These are phyloP conservation scores for Entomortierella beljakovae DNA, from an alignment of 192 early-diverging fungal species.

Conservation along the genomic window DNA sequence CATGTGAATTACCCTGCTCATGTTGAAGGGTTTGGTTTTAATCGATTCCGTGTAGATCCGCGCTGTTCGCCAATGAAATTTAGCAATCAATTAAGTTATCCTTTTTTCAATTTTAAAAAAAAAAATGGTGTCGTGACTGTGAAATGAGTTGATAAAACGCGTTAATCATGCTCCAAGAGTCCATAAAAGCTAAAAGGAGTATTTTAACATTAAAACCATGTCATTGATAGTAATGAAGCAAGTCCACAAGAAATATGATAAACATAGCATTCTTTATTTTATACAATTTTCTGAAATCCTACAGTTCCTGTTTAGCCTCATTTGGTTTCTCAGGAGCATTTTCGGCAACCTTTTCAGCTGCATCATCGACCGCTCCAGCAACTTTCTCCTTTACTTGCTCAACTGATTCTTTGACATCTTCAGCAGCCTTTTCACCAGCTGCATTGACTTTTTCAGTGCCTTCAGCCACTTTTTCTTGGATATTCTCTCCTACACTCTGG, in stretches of 20 bases:
- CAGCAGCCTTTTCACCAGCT: constrained; percentile 15
- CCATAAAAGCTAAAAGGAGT: too few species aligned
- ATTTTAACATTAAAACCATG: too few species aligned
- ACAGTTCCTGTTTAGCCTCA: constrained; percentile 19
- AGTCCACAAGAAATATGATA: too few species aligned
- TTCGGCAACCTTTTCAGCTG: constrained; percentile 18
- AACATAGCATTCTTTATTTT: too few species aligned
- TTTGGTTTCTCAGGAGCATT: constrained; percentile 2
- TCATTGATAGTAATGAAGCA: not conserved
- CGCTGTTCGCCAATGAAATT: not conserved
- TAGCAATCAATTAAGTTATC: too few species aligned
- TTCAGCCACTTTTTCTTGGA: constrained; percentile 17
- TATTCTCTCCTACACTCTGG: constrained; percentile 7
- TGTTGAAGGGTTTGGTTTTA: not conserved
- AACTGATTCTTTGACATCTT: constrained; percentile 5
- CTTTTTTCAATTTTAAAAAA: too few species aligned
- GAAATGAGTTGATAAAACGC: too few species aligned
- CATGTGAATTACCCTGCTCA: constrained; percentile 15
- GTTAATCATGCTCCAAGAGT: too few species aligned
- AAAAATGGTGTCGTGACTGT: too few species aligned
- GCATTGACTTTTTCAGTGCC: constrained; percentile 22
- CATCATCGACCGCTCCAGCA: not conserved
- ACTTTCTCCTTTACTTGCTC: constrained; percentile 8
- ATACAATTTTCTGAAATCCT: constrained; percentile 28
- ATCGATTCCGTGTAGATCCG: not conserved